Percentiles rank a stretch among this genome's conserved stretches.
phyloP scores from a whole-genome alignment of 257 asterid genomes.

The Echites panduratus region DNA sequence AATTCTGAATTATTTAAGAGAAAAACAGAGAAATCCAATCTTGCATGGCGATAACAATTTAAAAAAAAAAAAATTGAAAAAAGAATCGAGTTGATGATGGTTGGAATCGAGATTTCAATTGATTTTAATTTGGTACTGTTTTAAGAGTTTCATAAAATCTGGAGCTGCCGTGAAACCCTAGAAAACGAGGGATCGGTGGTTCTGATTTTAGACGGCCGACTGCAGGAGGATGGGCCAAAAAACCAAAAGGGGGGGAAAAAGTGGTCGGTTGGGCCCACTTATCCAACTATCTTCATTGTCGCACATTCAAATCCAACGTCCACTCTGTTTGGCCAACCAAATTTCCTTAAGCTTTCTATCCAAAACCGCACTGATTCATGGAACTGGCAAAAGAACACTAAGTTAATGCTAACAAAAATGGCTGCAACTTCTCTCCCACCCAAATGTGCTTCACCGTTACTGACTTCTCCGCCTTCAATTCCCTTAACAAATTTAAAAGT shows the following conservation, averaged over 20 bases:
- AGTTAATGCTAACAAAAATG: conserved; percentile 24
- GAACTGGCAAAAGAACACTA: not conserved
- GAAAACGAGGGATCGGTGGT: not conserved
- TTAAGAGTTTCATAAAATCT: no score
- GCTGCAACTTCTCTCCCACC: conserved; percentile 43
- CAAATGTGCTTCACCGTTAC: conserved; percentile 37
- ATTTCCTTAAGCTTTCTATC: not conserved
- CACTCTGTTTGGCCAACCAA: conserved; percentile 9
- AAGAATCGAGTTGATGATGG: no score
- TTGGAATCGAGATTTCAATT: no score
- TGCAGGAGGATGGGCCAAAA: not conserved
- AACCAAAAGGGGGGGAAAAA: no score
- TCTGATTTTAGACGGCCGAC: not conserved
- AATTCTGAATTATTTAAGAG: no score
- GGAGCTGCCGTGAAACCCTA: not conserved
- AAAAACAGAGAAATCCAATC: no score
- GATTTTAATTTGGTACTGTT: no score
- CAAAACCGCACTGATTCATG: not conserved
- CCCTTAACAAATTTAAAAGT: conserved; percentile 26
- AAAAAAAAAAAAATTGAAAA: no score
- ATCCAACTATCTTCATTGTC: conserved; percentile 42
- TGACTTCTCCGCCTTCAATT: conserved; percentile 28
- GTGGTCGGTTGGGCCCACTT: conserved; percentile 40
- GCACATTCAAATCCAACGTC: conserved; percentile 60
- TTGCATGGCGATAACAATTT: no score